These are phyloP conservation scores for Skeletonema tropicum DNA, from an alignment of 108 stramenopile genomes.

Conservation along the genomic window DNA sequence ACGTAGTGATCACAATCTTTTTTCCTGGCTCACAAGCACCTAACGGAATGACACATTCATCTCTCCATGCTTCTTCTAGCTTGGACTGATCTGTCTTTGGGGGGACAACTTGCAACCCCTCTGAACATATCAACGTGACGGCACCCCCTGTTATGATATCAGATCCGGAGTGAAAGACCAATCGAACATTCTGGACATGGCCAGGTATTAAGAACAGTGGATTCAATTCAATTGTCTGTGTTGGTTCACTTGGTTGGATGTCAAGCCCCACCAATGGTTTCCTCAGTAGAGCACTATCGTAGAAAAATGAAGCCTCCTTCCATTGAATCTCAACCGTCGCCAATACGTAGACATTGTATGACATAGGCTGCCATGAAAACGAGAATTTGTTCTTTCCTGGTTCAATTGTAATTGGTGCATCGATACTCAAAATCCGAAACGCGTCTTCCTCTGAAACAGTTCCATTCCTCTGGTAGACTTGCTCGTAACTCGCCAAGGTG, in stretches of 20 bases:
- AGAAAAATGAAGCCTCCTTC: slow-evolving; percentile 78
- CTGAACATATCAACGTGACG: slow-evolving; percentile 59
- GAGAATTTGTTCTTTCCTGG: slow-evolving; percentile 64
- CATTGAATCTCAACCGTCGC: slow-evolving; percentile 73
- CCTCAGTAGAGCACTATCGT: slow-evolving; percentile 59
- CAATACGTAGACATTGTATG: slow-evolving; percentile 65
- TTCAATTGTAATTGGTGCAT: slow-evolving; percentile 45
- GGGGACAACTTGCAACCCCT: slow-evolving; percentile 61
- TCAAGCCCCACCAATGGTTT: slow-evolving; percentile 69
- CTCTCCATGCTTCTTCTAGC: slow-evolving; percentile 53
- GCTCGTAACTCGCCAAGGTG: slow-evolving; percentile 53
- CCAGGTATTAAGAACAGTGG: slow-evolving; percentile 78
- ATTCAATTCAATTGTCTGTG: slow-evolving; percentile 69
- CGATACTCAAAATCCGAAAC: slow-evolving; percentile 53
- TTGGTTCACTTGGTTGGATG: slow-evolving; percentile 76
- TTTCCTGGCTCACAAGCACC: slow-evolving; percentile 58
- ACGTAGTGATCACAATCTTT: slow-evolving; percentile 48
- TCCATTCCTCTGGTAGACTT: slow-evolving; percentile 42
- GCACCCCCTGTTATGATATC: slow-evolving; percentile 69
- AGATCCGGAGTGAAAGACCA: slow-evolving; percentile 63
- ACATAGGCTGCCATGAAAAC: slow-evolving; percentile 69
- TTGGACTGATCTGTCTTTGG: slow-evolving; percentile 54
- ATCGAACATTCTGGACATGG: slow-evolving; percentile 69
- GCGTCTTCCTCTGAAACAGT: slow-evolving; percentile 69
- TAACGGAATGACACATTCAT: slow-evolving; percentile 52